Base-by-base conservation (phyloP, 495 filamentous ascomycete species). In the Penicillium daleae region DNA sequence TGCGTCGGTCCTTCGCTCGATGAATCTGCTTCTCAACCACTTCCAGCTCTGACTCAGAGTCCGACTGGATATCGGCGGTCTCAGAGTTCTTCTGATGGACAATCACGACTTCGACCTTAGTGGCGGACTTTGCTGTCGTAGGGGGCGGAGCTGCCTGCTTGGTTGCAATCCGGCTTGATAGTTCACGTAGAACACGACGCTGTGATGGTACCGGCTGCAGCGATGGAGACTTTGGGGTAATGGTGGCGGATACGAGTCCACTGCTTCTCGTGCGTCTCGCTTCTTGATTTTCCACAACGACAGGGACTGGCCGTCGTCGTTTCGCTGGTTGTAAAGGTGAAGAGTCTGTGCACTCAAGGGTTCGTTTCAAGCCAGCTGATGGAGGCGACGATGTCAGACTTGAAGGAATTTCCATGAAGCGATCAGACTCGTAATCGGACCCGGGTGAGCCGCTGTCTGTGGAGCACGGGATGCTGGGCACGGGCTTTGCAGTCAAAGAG, bases 51-150 rank as follows among this genome's bases (percentile, higher is more conserved):
- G 48, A 26, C 53, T 63, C 61, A 9, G 48, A n/a, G 1, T 52
- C 27, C 31, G 56, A 64, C 12, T 42, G 56, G 2, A 46, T 7
- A 42, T 35, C 6, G 32, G 26, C 35, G 32, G 44, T 49, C 21
- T 42, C 29, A 22, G 24, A 33, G 22, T 54, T 60, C 56, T 59
- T 61, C 22, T 67, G 65, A 48, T 78, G 78, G 64, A 76, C 32
- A n/a, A 80, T 71, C 10, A 80, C 77, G 0, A 79, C 77, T 58
- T 78, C 75, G 32, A 80, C 52, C 55, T 69, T 75, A 13, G 58
- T 50, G 37, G 59, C 27, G 37, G 46, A 37, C 35, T 24, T 64
- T 40, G 33, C 26, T 5, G 19, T 39, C 32, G 37, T 26, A 5
- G 61, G 15, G 12, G 54, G 10, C 12, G n/a, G n/a, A n/a, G n/a